Base-by-base conservation (phyloP, 2,329 filamentous ascomycete genomes). In the Stagonosporopsis chrysanthemi region DNA sequence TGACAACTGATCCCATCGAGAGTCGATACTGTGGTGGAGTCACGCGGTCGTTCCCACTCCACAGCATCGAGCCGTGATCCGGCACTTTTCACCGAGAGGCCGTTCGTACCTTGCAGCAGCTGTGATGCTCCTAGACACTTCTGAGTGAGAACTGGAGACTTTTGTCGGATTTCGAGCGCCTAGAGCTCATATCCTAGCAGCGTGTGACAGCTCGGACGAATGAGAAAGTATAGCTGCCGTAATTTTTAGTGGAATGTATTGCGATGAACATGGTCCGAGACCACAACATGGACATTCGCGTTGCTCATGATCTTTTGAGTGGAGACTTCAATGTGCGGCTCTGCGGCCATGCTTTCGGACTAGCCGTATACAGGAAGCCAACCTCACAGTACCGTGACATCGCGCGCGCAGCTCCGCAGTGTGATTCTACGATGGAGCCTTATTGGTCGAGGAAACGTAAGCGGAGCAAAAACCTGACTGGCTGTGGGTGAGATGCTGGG, bases 401-500 rank as follows among this genome's bases (percentile, higher is more conserved):
- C 38, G 44, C 38, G 29, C 23, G 23, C 9, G 9, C 23, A 29
- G 36, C 19, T 38, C 36, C 28, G 51, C 28, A 3, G 22, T 7
- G 7, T 15, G 11, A 35, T 4, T 22, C 17, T 19, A 8, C 17
- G 6, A 3, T 29, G 1, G 3, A 22, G 3, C 17, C 6, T 42
- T 8, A 54, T 54, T 54, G 26, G 51, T 23, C 14, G 4, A 23
- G 17, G n/a, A n/a, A 14, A 11, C 12, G 6, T 2, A 23, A 33
- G 24, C 19, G 31, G 45, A 38, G 39, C 3, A 42, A 41, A 33
- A 36, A 23, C 19, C 29, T 42, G 41, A 23, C 33, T 56, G 53
- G 3, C 36, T 56, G 53, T 38, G 47, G 47, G 47, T 56, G 47
- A 52, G 31, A 57, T 52, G 42, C 33, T 31, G 54, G 54, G 53